Evolutionary conservation across 768 basidiomycete genomes (phyloP), one percentile per base, ranked within the genome.

Genomic region (Tylopilus felleus): DNA sequence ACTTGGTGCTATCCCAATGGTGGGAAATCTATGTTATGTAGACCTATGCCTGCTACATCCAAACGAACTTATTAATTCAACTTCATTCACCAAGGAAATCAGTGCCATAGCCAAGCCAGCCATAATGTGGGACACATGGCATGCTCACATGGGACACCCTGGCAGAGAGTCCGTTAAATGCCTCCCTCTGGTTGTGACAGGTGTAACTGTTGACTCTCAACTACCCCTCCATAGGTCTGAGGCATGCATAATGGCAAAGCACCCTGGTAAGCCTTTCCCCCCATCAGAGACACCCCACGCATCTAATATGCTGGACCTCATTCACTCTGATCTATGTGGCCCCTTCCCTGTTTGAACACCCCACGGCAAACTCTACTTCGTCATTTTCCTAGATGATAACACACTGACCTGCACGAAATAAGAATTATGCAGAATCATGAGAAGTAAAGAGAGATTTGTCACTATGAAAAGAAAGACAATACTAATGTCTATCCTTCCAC

Each of bases 291-390:
- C 2, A 1, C 13, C 27, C 0, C 31, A 36, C 5, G 62, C 63
- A 0, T 4, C 13, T 0, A 7, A 49, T 0, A 27, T 66, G 13
- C 59, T 66, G 1, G 61, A 69, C 0, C 53, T 69, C 0, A 45
- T 70, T 0, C 70, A 72, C n/a, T 60, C 65, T n/a, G 65, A 70
- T 21, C 48, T 60, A 0, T 68, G 62, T 46, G 68, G 67, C 0
- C 69, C 67, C 0, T 71, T 63, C 17, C 63, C 63, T 0, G 40
- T 58, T 1, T 35, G 17, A 0, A 62, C 67, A 0, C 59, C 63
- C 0, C 56, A 64, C 6, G 55, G 56, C 0, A 53, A 64, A 5
- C 19, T 38, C 4, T 57, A 65, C 44, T 67, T 61, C 27, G 33
- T 60, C 0, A 10, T 57, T 1, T 58, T 65, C 25, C 58, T 62